A percentile compares a stretch with the other conserved stretches of the same genome.
Evolutionary conservation across 148 eudicot genomes (phyloP).

Genomic region (Vaccinium corymbosum): DNA sequence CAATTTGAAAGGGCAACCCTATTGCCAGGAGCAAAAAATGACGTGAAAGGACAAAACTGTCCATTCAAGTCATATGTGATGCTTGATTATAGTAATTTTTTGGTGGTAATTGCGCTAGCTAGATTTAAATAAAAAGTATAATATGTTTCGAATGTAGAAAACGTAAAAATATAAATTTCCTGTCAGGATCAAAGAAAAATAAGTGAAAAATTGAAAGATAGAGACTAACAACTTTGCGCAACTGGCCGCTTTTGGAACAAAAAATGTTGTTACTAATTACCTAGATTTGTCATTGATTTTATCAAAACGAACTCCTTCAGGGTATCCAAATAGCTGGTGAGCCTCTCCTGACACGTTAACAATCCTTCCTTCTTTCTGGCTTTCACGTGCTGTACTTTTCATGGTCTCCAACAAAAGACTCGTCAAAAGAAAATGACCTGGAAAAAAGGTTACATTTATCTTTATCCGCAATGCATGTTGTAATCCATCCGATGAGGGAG

Average conservation of each 20-base stretch:
- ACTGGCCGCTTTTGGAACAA: too few species aligned
- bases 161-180: not conserved
- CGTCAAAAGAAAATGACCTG: conserved; percentile 89
- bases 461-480: not conserved
- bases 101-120: not conserved
- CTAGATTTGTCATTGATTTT: conserved; percentile 62
- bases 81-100: not conserved
- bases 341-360: conserved; percentile 65
- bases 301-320: conserved; percentile 62
- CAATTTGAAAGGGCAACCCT: not conserved
- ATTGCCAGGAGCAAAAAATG: not conserved
- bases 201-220: not conserved
- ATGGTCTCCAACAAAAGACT: conserved; percentile 67
- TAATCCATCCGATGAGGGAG: not conserved
- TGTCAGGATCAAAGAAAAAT: not conserved
- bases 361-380: conserved; percentile 80
- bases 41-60: not conserved
- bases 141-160: not conserved
- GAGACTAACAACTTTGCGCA: too few species aligned
- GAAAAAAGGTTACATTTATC: not conserved
- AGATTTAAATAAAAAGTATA: not conserved
- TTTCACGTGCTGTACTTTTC: conserved; percentile 63
- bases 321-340: conserved; percentile 43
- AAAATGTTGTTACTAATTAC: conserved; percentile 26
- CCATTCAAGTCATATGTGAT: not conserved